Conservation (phyloP, 2,329 filamentous ascomycete species). For the Leptoxyphium fumago region DNA sequence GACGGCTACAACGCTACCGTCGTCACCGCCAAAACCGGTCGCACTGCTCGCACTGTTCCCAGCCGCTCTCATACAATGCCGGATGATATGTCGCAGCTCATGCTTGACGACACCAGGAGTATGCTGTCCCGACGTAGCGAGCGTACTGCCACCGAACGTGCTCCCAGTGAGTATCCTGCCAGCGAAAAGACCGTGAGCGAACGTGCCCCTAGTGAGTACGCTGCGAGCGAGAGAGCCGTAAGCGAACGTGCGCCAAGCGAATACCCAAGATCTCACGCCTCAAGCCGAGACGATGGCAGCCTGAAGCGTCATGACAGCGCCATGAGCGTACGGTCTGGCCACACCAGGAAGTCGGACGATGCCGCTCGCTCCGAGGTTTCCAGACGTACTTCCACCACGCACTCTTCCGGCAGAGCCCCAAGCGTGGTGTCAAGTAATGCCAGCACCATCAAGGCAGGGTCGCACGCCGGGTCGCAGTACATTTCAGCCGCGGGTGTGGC, state of each 20-base stretch:
- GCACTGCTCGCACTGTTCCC: background rate
- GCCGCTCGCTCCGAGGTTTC: background rate
- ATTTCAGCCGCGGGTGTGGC: conserved; percentile 3
- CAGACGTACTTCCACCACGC: background rate
- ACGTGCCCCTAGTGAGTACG: background rate
- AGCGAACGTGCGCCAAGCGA: background rate
- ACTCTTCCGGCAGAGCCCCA: background rate
- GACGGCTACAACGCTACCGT: background rate
- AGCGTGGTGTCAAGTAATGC: background rate
- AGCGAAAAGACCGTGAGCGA: no score
- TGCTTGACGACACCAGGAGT: background rate
- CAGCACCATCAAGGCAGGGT: conserved; percentile 1
- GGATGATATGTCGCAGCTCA: background rate
- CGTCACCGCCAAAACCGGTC: background rate
- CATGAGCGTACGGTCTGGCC: conserved; percentile 12
- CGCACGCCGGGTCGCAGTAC: background rate
- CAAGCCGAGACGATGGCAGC: conserved; percentile 2
- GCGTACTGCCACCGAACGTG: background rate
- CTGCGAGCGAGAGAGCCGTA: background rate
- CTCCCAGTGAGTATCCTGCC: background rate
- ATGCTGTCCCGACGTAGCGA: background rate
- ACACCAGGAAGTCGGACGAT: background rate
- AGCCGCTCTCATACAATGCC: background rate
- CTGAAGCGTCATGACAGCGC: conserved; percentile 16
- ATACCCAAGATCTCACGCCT: background rate